Evolutionary conservation across 805 yeast genomes (phyloP).

Genomic region (Kuraishia capsulata): DNA sequence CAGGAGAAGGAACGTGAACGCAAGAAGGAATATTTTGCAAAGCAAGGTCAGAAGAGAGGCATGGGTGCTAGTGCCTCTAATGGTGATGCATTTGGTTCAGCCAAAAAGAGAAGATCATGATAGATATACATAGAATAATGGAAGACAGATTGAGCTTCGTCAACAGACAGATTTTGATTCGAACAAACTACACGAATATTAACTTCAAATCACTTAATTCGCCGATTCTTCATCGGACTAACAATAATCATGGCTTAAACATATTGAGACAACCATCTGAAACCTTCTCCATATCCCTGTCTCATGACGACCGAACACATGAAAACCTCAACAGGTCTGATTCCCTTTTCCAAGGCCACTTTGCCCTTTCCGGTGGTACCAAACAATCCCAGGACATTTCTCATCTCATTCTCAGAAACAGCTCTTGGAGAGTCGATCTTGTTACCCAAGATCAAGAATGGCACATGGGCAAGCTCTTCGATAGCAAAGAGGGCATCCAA

Average conservation of each 20-base stretch:
- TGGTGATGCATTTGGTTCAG: slow-evolving; percentile 17
- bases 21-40: slow-evolving; percentile 79
- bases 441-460: slow-evolving; percentile 91
- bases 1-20: slow-evolving; percentile 72
- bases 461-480: slow-evolving; percentile 84
- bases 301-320: slow-evolving; percentile 99
- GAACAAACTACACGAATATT: too few species aligned
- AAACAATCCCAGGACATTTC: slow-evolving; percentile 80
- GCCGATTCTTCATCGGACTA: too few species aligned
- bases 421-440: slow-evolving; percentile 93
- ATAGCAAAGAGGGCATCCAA: slow-evolving; percentile 87
- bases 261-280: slow-evolving; percentile 96
- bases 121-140: slow-evolving; percentile 1
- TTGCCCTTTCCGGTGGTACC: slow-evolving; percentile 88
- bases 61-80: slow-evolving; percentile 20
- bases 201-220: too few species aligned
- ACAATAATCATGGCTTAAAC: too few species aligned
- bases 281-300: slow-evolving; percentile 97
- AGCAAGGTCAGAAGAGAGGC: slow-evolving; percentile 57
- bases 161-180: too few species aligned
- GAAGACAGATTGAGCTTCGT: not conserved
- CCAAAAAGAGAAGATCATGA: slow-evolving; percentile 8
- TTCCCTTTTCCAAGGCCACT: slow-evolving; percentile 52
- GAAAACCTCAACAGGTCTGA: slow-evolving; percentile 90
- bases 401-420: slow-evolving; percentile 88